A percentile compares a stretch with the other conserved stretches of the same genome.
Evolutionary conservation across 306 rosid species (phyloP).

Genomic region (Vigna mungo): DNA sequence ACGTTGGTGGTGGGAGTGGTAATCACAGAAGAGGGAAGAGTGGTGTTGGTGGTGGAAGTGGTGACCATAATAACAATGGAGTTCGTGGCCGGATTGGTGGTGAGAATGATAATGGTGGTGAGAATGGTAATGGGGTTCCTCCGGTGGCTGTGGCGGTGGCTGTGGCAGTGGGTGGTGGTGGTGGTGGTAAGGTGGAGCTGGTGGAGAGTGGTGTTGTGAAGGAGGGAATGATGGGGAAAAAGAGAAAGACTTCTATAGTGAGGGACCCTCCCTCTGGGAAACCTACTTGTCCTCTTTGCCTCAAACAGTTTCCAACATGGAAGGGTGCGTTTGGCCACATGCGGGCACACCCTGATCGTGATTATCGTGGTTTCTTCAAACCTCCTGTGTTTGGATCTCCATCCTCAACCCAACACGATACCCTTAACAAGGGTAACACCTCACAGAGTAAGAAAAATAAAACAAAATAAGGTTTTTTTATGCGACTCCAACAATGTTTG

Average conservation of each 20-base stretch:
- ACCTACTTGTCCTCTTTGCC: conserved; percentile 44
- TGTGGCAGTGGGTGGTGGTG: background rate
- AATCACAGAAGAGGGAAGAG: too few relatives aligned
- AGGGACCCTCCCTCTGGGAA: conserved; percentile 40
- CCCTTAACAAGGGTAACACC: background rate
- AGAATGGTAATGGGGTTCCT: background rate
- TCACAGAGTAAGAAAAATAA: background rate
- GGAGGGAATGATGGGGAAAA: background rate
- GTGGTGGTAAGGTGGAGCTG: background rate
- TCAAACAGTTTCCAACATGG: conserved; percentile 38
- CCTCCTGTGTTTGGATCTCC: conserved; percentile 41
- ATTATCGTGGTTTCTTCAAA: conserved; percentile 40
- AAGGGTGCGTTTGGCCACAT: conserved; percentile 56
- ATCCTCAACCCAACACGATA: background rate
- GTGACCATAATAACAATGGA: too few relatives aligned
- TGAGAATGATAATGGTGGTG: too few relatives aligned
- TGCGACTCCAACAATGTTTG: background rate
- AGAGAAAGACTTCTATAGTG: conserved; percentile 20
- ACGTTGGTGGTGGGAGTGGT: background rate
- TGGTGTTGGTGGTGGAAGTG: background rate
- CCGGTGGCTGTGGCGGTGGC: background rate
- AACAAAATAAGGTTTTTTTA: background rate
- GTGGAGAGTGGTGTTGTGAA: background rate
- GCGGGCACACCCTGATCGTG: conserved; percentile 49
- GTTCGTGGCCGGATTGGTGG: background rate